Conservation (phyloP, 495 filamentous ascomycete genomes). For the Tuber brumale region DNA sequence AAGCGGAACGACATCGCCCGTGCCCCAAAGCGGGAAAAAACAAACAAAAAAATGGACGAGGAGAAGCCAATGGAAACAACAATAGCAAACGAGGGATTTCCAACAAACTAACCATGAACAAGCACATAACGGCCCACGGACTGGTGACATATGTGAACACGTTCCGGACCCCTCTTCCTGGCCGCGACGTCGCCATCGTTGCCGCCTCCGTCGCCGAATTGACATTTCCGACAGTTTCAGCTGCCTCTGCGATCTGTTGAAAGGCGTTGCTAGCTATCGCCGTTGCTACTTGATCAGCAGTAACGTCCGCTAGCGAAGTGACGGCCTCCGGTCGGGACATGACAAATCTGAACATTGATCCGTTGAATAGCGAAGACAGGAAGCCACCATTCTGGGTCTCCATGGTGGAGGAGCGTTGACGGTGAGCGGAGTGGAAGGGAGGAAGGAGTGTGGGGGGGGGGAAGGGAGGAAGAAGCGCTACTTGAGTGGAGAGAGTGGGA, state of each 20-base stretch:
- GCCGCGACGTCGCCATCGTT: conserved; percentile 10
- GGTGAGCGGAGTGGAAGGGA: neutral
- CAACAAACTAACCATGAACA: conserved; percentile 55
- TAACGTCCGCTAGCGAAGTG: neutral
- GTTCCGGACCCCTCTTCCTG: conserved; percentile 59
- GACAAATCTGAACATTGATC: neutral
- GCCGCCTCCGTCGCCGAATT: neutral
- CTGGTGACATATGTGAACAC: conserved; percentile 88
- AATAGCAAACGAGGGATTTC: neutral
- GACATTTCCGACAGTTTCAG: neutral
- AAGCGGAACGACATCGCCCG: neutral
- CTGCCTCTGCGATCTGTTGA: neutral
- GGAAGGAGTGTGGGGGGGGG: neutral
- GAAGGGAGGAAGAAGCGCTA: neutral
- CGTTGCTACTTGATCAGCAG: neutral
- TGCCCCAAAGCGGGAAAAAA: neutral
- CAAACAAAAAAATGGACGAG: conserved; percentile 1
- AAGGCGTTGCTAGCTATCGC: neutral
- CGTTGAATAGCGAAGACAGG: neutral
- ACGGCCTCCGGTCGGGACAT: neutral
- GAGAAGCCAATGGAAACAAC: conserved; percentile 26
- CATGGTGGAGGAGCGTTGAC: neutral
- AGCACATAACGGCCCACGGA: conserved; percentile 83
- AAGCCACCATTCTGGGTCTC: conserved; percentile 6
- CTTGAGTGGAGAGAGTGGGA: neutral